Conservation (phyloP, 2,329 filamentous ascomycete species). For the Thielaviopsis punctulata region DNA sequence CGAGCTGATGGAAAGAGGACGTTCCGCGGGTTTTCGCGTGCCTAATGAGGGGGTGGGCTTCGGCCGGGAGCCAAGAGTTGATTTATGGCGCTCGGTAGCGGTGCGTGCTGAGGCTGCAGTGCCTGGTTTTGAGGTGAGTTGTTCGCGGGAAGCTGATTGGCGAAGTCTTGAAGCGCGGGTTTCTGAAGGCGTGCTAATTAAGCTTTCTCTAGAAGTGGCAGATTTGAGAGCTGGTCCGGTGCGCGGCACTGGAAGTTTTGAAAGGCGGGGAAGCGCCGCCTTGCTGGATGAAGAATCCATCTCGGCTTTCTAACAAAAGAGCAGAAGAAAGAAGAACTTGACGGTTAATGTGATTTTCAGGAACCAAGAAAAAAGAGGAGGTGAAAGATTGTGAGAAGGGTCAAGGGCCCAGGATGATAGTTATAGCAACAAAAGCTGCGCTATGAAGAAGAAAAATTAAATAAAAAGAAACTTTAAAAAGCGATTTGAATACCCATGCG, state of each 20-base stretch:
- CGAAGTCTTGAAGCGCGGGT: constrained; percentile 9
- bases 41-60: constrained; percentile 6
- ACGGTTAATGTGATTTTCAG: neutral
- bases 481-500: neutral
- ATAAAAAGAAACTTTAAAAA: neutral
- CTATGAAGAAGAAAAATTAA: neutral
- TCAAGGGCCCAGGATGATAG: neutral
- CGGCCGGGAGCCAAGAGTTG: neutral
- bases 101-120: neutral
- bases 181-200: constrained; percentile 6
- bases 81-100: constrained; percentile 1
- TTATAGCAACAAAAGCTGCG: neutral
- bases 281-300: constrained; percentile 4
- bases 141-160: constrained; percentile 10
- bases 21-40: constrained; percentile 5
- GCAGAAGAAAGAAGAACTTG: neutral
- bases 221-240: constrained; percentile 1
- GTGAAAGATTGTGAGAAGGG: neutral
- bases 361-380: neutral
- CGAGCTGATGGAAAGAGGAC: neutral
- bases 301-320: neutral
- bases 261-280: constrained; percentile 10
- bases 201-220: constrained; percentile 9
- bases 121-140: constrained; percentile 2
- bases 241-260: constrained; percentile 11